A percentile compares a stretch with the other conserved stretches of the same genome.
Evolutionary conservation across 192 early-diverging fungal genomes (phyloP).

Genomic region (Dispira simplex): DNA sequence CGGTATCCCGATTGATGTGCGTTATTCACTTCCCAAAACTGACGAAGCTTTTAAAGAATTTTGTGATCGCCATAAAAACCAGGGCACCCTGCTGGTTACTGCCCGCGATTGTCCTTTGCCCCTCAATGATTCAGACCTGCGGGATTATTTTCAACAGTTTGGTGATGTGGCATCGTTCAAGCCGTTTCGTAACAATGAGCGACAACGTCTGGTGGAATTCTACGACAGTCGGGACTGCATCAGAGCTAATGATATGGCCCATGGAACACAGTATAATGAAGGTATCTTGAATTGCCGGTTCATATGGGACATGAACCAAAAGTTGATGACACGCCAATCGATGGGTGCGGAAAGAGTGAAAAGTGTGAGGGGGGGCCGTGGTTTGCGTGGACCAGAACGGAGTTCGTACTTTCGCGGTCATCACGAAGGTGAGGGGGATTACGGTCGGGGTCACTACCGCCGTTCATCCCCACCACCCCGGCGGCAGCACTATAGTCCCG

Average conservation of each 20-base stretch:
- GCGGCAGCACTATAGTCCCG: too few relatives aligned
- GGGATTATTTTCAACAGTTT: constrained; percentile 5
- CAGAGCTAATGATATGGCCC: background rate
- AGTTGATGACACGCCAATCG: background rate
- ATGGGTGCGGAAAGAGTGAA: too few relatives aligned
- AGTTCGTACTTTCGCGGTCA: too few relatives aligned
- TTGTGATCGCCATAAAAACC: constrained; percentile 2
- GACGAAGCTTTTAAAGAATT: constrained; percentile 3
- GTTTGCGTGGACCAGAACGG: too few relatives aligned
- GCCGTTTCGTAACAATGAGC: background rate
- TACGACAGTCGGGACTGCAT: constrained; percentile 10
- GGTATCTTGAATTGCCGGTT: constrained; percentile 5
- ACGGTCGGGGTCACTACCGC: too few relatives aligned
- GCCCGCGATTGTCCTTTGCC: background rate
- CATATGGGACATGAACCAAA: constrained; percentile 4
- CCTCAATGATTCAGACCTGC: background rate
- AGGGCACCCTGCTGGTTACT: constrained; percentile 5
- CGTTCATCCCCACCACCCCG: too few relatives aligned
- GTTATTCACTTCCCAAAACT: background rate
- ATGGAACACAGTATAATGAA: background rate
- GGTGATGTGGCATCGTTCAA: background rate
- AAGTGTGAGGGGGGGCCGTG: too few relatives aligned
- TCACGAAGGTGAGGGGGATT: too few relatives aligned
- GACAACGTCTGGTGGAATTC: constrained; percentile 3
- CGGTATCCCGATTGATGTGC: constrained; percentile 1